phyloP scores from a whole-genome alignment of 768 basidiomycete genomes.

The Suillus hirtellus region DNA sequence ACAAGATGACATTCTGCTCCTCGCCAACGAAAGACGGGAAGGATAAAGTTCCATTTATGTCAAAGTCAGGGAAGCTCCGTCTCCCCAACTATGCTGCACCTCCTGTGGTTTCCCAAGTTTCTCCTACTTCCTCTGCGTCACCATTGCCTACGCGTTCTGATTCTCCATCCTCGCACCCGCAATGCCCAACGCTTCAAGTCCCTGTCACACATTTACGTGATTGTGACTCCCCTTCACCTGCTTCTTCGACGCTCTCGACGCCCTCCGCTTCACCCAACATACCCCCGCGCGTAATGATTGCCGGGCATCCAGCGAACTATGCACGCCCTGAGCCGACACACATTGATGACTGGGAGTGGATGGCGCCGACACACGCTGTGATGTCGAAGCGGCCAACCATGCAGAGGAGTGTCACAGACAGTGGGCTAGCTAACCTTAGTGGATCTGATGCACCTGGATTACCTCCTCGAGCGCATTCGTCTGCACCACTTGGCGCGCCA shows the following conservation, averaged over 20 bases:
- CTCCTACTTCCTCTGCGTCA: slow-evolving; percentile 7
- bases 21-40: not conserved
- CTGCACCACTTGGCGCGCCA: slow-evolving; percentile 2
- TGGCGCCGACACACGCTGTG: slow-evolving; percentile 3
- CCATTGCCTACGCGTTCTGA: not conserved
- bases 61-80: slow-evolving; percentile 25
- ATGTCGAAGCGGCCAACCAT: slow-evolving; percentile 3
- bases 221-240: slow-evolving; percentile 24
- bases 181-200: not conserved
- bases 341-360: slow-evolving; percentile 28
- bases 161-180: not conserved
- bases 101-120: slow-evolving; percentile 3
- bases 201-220: not conserved
- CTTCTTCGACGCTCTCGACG: slow-evolving; percentile 31
- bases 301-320: slow-evolving; percentile 26
- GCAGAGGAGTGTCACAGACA: slow-evolving; percentile 17
- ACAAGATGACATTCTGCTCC: not conserved
- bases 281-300: slow-evolving; percentile 25
- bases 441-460: slow-evolving; percentile 26
- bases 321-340: not conserved
- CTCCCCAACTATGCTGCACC: slow-evolving; percentile 38
- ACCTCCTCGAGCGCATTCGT: not conserved
- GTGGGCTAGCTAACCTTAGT: slow-evolving; percentile 4
- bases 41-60: not conserved
- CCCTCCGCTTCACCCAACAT: slow-evolving; percentile 24